These are phyloP conservation scores for Amphirosellinia nigrospora DNA, from an alignment of 495 filamentous ascomycete genomes.

Conservation along the genomic window DNA sequence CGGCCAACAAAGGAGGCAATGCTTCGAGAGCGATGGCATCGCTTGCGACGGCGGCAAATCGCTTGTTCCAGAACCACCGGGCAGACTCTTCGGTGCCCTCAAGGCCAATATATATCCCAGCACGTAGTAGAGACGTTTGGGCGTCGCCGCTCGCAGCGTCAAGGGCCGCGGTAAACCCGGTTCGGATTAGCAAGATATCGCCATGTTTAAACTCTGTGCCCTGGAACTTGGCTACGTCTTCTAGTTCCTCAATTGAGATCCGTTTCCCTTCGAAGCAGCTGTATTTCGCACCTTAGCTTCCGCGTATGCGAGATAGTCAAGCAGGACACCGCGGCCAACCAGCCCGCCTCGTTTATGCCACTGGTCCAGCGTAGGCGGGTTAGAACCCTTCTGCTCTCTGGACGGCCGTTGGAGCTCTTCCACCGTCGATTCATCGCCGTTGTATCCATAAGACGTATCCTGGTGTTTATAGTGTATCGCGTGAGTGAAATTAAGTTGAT, in stretches of 20 bases:
- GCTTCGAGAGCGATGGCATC: constrained; percentile 2
- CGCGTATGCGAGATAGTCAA: constrained; percentile 8
- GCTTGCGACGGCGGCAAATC: background rate
- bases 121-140: background rate
- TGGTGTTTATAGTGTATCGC: constrained; percentile 4
- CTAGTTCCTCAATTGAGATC: background rate
- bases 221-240: background rate
- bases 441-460: background rate
- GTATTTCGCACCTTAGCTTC: background rate
- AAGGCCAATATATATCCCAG: background rate
- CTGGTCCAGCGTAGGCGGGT: background rate
- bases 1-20: background rate
- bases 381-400: background rate
- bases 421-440: background rate
- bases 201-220: constrained; percentile 2
- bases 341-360: constrained; percentile 1
- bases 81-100: background rate
- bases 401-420: background rate
- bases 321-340: constrained; percentile 1
- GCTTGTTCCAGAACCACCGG: constrained; percentile 8
- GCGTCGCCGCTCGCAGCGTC: background rate
- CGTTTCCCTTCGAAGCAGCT: background rate
- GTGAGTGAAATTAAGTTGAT: too few species aligned
- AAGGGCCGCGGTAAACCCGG: background rate
- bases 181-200: background rate